Percentiles rank a stretch among this genome's conserved stretches.
Conservation (phyloP, 1,284 basidiomycete genomes). For the Sporisorium reilianum region DNA sequence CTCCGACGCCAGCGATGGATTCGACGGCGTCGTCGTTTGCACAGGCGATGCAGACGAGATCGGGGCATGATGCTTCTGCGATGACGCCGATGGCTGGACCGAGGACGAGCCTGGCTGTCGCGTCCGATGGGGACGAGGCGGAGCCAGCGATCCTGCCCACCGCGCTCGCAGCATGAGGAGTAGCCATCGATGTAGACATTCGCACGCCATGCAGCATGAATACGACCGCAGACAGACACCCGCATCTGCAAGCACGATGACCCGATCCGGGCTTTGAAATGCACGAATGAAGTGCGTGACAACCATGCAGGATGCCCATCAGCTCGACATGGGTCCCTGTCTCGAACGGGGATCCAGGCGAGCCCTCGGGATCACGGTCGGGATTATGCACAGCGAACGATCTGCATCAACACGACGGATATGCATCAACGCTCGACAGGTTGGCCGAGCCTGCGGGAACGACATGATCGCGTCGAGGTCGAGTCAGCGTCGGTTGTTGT, state of each 20-base stretch:
- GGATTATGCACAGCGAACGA: background rate
- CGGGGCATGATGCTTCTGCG: constrained; percentile 11
- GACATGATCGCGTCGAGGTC: background rate
- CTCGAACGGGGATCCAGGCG: background rate
- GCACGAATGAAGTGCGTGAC: background rate
- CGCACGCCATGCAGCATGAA: constrained; percentile 5
- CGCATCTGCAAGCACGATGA: background rate
- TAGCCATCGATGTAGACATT: background rate
- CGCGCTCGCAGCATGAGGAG: constrained; percentile 20
- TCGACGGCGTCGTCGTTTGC: background rate
- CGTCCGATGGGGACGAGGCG: constrained; percentile 3
- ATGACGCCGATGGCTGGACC: constrained; percentile 22
- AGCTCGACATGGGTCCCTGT: constrained; percentile 1
- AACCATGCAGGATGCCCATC: background rate
- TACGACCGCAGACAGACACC: background rate
- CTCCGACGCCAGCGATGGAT: constrained; percentile 13
- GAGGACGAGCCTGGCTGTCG: constrained; percentile 3
- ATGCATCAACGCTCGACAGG: background rate
- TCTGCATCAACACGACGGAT: background rate
- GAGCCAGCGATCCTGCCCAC: constrained; percentile 11
- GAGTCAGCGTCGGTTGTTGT: background rate
- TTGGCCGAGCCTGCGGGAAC: constrained; percentile 8
- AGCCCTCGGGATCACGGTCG: background rate
- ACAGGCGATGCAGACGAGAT: constrained; percentile 4
- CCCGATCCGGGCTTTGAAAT: background rate